A percentile compares a stretch with the other conserved stretches of the same genome.
Conservation (phyloP, 2,329 filamentous ascomycete genomes). For the Colletotrichum salicis region DNA sequence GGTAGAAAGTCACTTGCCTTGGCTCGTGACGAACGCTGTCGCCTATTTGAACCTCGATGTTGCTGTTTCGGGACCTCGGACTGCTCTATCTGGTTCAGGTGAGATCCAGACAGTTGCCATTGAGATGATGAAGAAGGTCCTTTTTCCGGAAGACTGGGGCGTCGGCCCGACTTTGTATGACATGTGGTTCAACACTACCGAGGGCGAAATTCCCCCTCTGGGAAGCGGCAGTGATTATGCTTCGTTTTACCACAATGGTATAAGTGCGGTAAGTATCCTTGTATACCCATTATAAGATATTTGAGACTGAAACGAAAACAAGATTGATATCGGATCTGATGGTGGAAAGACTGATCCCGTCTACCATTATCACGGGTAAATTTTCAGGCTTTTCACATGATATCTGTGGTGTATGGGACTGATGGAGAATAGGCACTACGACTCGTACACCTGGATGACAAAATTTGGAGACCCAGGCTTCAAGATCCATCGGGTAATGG, state of each 20-base stretch:
- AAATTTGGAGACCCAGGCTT: conserved; percentile 63
- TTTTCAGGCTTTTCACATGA: neutral
- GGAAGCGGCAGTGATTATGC: conserved; percentile 26
- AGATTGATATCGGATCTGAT: conserved; percentile 30
- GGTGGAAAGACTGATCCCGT: conserved; percentile 27
- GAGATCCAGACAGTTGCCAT: conserved; percentile 26
- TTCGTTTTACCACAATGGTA: conserved; percentile 26
- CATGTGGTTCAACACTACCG: conserved; percentile 31
- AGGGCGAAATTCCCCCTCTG: conserved; percentile 18
- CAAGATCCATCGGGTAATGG: conserved; percentile 58
- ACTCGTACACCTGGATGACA: conserved; percentile 60
- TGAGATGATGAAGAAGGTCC: conserved; percentile 32
- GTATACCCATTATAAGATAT: neutral
- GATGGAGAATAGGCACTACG: conserved; percentile 13
- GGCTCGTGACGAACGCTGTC: conserved; percentile 21
- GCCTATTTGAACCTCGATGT: conserved; percentile 63
- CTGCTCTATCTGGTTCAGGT: conserved; percentile 42
- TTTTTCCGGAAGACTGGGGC: conserved; percentile 23
- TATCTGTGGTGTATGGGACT: neutral
- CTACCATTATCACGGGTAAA: conserved; percentile 28
- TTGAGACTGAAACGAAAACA: neutral
- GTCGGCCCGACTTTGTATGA: conserved; percentile 29
- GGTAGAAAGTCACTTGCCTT: conserved; percentile 27
- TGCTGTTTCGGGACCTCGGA: conserved; percentile 56
- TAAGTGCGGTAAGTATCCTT: conserved; percentile 9